A percentile compares a stretch with the other conserved stretches of the same genome.
Conservation (phyloP, 2,329 filamentous ascomycete species). For the Talaromyces atroroseus region DNA sequence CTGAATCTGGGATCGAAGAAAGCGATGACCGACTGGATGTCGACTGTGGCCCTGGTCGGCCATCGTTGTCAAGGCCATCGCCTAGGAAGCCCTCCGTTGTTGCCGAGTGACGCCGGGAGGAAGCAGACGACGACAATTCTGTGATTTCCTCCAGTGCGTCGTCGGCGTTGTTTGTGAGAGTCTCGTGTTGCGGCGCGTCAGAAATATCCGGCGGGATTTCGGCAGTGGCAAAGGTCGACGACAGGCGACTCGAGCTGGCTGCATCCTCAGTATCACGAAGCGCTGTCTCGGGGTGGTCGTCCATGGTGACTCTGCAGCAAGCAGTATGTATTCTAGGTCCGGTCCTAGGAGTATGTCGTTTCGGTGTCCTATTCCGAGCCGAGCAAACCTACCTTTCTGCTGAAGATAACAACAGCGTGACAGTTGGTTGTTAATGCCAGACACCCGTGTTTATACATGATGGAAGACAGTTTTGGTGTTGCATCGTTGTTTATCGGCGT, state of each 20-base stretch:
- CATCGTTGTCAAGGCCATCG: slow-evolving; percentile 4
- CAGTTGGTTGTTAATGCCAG: too few species aligned
- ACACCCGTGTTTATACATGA: neutral
- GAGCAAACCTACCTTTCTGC: neutral
- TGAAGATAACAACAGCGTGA: neutral
- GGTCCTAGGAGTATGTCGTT: neutral
- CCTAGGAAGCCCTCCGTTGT: neutral
- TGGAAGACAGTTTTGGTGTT: neutral
- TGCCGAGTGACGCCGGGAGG: slow-evolving; percentile 9
- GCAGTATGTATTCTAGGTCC: neutral
- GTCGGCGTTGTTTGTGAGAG: neutral
- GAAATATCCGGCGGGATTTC: slow-evolving; percentile 12
- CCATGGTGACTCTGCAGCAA: neutral
- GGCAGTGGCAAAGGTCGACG: slow-evolving; percentile 8
- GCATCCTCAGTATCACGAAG: neutral
- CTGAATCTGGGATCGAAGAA: slow-evolving; percentile 37
- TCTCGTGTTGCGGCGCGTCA: slow-evolving; percentile 1
- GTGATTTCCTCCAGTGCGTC: slow-evolving; percentile 1
- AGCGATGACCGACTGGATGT: slow-evolving; percentile 37
- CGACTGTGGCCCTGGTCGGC: slow-evolving; percentile 1
- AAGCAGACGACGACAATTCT: neutral
- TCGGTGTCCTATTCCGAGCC: neutral
- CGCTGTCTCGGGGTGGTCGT: neutral
- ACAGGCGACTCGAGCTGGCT: neutral
- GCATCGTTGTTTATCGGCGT: neutral